Evolutionary conservation across 441 rosid species (phyloP), one percentile per base, ranked within the genome.

Genomic region (Jatropha multifida): DNA sequence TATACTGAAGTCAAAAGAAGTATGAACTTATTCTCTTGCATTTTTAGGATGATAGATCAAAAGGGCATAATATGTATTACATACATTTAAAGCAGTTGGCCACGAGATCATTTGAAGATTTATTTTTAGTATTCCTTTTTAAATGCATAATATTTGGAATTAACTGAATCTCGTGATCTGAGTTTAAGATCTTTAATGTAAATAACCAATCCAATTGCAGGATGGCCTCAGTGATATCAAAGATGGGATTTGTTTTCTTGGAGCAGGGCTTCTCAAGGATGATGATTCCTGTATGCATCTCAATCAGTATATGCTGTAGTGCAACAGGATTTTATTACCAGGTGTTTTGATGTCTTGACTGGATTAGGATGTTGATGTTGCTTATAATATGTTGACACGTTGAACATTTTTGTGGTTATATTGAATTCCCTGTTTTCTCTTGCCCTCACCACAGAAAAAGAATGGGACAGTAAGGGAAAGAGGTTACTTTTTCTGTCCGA

Each of bases 211-310:
- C 40, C 49, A 62, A 74, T 71, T 80, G 86, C 94, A 95, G 99
- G 83, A 90, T 95, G 91, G 96, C 99, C 65, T 93, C 99, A 64
- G 99, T 95, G 68, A 88, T 95, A 82, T 95, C 98, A 74, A 95
- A 95, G 89, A 90, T 95, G 96, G 99, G 96, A 74, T 95, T 95
- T 77, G 86, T 93, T 65, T 92, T 96, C 74, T 84, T 87, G 85
- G 94, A 92, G 89, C 98, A 92, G 72, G 95, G 97, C n/a, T 90
- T 88, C 83, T 84, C 96, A 23, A 69, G 76, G 65, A 81, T 93
- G 89, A 74, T 86, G 76, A 85, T 90, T 80, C 99, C 98, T 74
- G 42, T 86, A 76, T 95, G 97, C 86, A 80, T 95, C n/a, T 81
- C 92, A 6, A 88, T 95, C 82, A 93, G 99, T 73, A 86, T 92